Evolutionary conservation across 1,139 yeast species (phyloP), one percentile per base, ranked within the genome.

Genomic region (Ogataea hybrid): DNA sequence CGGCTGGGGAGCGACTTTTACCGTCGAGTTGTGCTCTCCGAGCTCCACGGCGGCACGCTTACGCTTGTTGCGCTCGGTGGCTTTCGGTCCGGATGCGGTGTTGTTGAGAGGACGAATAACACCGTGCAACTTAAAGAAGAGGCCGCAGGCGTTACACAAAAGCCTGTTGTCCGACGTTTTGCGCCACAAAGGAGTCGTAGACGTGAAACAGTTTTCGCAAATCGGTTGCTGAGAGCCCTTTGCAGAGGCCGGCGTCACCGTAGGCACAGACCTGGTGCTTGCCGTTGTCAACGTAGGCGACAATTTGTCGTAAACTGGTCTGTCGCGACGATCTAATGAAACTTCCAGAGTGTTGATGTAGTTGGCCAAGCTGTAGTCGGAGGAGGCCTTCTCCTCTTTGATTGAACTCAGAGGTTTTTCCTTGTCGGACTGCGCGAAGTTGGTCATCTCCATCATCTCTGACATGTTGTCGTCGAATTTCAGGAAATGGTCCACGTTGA

Each of bases 171-270:
- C 73, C 20, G 59, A 57, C 7, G 81, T 77, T 51, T 77, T 71
- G 33, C 83, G 64, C 83, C 83, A 77, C 25, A 77, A 59, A 4
- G 83, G 83, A 0, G 83, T 77, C 20, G 78, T 76, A 17, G 71
- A 62, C 1, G 82, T 77, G 41, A 73, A 75, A 57, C 83, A 77
- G 56, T 77, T 77, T 46, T 69, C 65, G 59, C 83, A 77, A 9
- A 57, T 54, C 27, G 62, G 63, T 32, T 58, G 61, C 23, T 44
- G 50, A 15, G 39, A n/a, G 21, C 37, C 39, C 14, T 21, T 40
- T 5, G 36, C 31, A 4, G 30, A n/a, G 9, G 44, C 32, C 4
- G 35, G 39, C 21, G 42, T 34, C 8, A 42, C 31, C 11, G 41
- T 17, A 18, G 41, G 35, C n/a, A 39, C 29, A 10, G 43, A 32